Evolutionary conservation across 202 grass and related monocot genomes (phyloP).

Genomic region (Cymbopogon flexuosus): DNA sequence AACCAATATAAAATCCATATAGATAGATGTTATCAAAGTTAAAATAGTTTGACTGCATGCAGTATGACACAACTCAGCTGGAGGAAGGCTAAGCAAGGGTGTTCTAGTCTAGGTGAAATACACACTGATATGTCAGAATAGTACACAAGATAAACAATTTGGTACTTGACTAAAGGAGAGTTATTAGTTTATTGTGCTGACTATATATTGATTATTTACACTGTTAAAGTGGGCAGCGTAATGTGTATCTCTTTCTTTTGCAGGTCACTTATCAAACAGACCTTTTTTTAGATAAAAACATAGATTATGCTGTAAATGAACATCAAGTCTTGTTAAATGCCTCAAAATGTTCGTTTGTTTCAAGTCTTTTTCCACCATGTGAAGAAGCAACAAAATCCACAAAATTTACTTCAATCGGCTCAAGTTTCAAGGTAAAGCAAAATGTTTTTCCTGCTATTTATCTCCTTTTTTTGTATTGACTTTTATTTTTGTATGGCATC

Average conservation of each 20-base stretch:
- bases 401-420: conserved; percentile 94
- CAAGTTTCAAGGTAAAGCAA: conserved; percentile 80
- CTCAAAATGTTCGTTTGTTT: conserved; percentile 83
- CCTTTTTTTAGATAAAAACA: conserved; percentile 95
- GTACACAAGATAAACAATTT: conserved; percentile 9
- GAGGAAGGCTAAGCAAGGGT: not conserved
- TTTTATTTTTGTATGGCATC: conserved; percentile 33
- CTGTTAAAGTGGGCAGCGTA: not conserved
- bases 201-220: not conserved
- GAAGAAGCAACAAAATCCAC: conserved; percentile 85
- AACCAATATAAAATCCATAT: not conserved
- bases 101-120: conserved; percentile 8
- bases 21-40: too few species aligned
- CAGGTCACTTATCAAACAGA: conserved; percentile 96
- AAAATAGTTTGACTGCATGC: not conserved
- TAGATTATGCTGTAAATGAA: conserved; percentile 98
- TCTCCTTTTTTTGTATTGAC: conserved; percentile 22
- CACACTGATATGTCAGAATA: not conserved
- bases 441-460: not conserved
- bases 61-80: not conserved
- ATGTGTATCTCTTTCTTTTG: conserved; percentile 28
- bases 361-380: conserved; percentile 76
- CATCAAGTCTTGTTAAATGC: conserved; percentile 83
- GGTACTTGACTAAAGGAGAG: not conserved
- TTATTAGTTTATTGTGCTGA: not conserved